Percentiles rank a stretch among this genome's conserved stretches.
Evolutionary conservation across 805 yeast genomes (phyloP).

Genomic region (Yarrowia divulgata): DNA sequence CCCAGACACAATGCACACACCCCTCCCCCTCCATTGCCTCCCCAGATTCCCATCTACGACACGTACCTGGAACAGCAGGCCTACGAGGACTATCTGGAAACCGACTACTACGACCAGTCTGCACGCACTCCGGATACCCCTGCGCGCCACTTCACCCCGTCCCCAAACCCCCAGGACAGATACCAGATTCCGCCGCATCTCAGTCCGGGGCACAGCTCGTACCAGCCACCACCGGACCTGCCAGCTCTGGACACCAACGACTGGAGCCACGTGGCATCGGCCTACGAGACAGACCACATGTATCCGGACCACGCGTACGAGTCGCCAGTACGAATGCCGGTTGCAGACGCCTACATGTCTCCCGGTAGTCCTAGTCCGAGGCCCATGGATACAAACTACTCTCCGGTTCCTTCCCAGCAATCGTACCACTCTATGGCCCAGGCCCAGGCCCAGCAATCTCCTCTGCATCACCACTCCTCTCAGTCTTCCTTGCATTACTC

Average conservation of each 20-base stretch:
- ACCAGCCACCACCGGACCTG: neutral
- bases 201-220: constrained; percentile 15
- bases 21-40: constrained; percentile 19
- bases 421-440: neutral
- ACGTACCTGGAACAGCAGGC: neutral
- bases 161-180: constrained; percentile 1
- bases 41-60: constrained; percentile 25
- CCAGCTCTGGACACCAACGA: constrained; percentile 16
- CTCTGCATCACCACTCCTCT: constrained; percentile 9
- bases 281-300: constrained; percentile 23
- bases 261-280: constrained; percentile 31
- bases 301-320: constrained; percentile 13
- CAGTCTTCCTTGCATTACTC: neutral
- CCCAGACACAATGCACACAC: constrained; percentile 1
- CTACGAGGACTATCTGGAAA: constrained; percentile 20
- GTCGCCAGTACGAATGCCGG: constrained; percentile 21
- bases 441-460: neutral
- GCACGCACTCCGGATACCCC: neutral
- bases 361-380: constrained; percentile 10
- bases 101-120: constrained; percentile 3
- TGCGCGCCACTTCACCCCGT: neutral
- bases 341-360: constrained; percentile 22
- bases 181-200: constrained; percentile 19
- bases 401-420: neutral
- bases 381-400: neutral